Conservation (phyloP, 2,329 filamentous ascomycete genomes). For the Acrocalymma vagum region DNA sequence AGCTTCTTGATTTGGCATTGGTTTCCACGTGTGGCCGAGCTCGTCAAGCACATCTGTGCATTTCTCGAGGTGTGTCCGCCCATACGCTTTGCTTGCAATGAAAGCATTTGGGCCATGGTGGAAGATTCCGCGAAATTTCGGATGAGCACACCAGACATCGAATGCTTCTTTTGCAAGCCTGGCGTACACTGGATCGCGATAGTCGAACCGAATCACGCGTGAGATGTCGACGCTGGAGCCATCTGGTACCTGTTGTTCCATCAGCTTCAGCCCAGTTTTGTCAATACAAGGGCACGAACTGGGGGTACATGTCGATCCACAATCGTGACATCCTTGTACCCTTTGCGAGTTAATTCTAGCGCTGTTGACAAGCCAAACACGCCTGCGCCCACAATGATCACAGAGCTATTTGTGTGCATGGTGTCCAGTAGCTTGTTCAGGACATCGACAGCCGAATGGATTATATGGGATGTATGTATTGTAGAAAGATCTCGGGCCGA, state of each 20-base stretch:
- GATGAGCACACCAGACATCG: slow-evolving; percentile 10
- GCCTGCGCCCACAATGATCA: slow-evolving; percentile 54
- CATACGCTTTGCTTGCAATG: slow-evolving; percentile 40
- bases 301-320: slow-evolving; percentile 18
- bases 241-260: slow-evolving; percentile 24
- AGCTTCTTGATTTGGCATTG: slow-evolving; percentile 23
- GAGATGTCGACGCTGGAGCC: slow-evolving; percentile 52
- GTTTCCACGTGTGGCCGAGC: slow-evolving; percentile 27
- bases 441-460: too few relatives aligned
- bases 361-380: slow-evolving; percentile 69
- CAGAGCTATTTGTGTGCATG: slow-evolving; percentile 6
- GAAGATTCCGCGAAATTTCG: slow-evolving; percentile 57
- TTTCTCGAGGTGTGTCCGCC: slow-evolving; percentile 5
- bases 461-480: too few relatives aligned
- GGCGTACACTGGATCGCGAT: slow-evolving; percentile 37
- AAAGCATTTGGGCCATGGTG: slow-evolving; percentile 56
- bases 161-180: slow-evolving; percentile 36
- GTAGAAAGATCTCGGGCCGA: too few relatives aligned
- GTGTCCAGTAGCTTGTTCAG: too few relatives aligned
- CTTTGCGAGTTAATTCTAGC: slow-evolving; percentile 66
- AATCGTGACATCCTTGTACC: slow-evolving; percentile 14
- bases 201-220: slow-evolving; percentile 48
- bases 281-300: slow-evolving; percentile 1
- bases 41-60: slow-evolving; percentile 30
- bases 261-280: background rate